Evolutionary conservation across 805 yeast species (phyloP), one percentile per base, ranked within the genome.

Genomic region (Candida sonorensis): DNA sequence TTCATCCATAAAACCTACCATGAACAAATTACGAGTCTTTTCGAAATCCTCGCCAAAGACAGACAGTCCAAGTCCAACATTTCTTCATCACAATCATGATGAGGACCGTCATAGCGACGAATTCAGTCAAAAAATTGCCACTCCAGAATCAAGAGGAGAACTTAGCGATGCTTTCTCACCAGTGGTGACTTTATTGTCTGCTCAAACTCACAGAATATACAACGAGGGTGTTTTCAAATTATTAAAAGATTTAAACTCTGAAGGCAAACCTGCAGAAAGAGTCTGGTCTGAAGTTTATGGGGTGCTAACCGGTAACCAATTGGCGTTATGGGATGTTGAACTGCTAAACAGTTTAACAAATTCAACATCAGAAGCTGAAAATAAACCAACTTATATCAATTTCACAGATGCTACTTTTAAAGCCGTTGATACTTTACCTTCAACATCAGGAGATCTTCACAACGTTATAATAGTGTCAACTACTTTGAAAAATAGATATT

Each of bases 251-350:
- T 61, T 83, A 45, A 77, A 78, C 49, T 74, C 83, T 17, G 95
- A 90, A 44, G 98, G 98, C 7, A 72, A 78, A 35, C 88, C 95
- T 0, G 77, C 81, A 0, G 83, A 80, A 30, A 67, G 97, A 28
- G 69, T 71, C 47, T 92, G 98, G 98, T 68, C 71, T 34, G 96
- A 92, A 59, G 95, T 88, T 16, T 92, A 83, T 55, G 97, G 95
- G 27, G 85, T 84, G 11, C 64, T 92, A 26, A 76, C 85, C 4
- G 98, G 98, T 14, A 84, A 85, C 37, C 95, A 90, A 48, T 63
- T 92, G 39, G 94, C 97, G 0, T 73, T 85, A 40, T 92, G 97
- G 97, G 87, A 87, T 52, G 85, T 86, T 3, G 76, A 75, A 25
- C 68, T 68, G 36, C 53, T 83, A 36, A 75, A 79, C 10, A 67